Conservation (phyloP, 306 rosid species). For the Vigna trinervia region DNA sequence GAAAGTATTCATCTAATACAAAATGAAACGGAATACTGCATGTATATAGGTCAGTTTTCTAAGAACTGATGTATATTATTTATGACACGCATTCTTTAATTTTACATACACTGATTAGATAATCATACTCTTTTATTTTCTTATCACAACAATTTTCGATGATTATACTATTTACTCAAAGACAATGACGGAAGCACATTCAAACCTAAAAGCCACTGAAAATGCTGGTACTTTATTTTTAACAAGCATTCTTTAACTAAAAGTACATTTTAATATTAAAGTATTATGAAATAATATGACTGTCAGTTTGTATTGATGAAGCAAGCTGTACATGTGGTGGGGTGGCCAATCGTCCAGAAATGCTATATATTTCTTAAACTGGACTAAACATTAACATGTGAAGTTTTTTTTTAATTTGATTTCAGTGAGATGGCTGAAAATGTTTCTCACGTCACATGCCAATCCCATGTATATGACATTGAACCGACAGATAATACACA, state of each 20-base stretch:
- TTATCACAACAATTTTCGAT: too few species aligned
- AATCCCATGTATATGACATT: constrained; percentile 18
- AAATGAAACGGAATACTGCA: too few species aligned
- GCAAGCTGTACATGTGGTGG: neutral
- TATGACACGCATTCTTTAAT: too few species aligned
- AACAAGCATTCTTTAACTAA: neutral
- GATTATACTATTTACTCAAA: too few species aligned
- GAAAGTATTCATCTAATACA: too few species aligned
- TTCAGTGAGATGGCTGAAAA: neutral
- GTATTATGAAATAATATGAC: neutral
- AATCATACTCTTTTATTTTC: too few species aligned
- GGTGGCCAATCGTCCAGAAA: neutral
- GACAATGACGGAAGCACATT: neutral
- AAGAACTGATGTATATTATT: too few species aligned
- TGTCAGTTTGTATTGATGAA: neutral
- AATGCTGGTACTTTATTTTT: neutral
- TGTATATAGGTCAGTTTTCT: too few species aligned
- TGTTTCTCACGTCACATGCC: constrained; percentile 30
- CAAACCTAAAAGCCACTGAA: neutral
- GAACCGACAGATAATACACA: constrained; percentile 30
- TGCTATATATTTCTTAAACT: constrained; percentile 6
- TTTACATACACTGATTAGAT: too few species aligned
- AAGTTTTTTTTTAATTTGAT: neutral
- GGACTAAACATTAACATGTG: constrained; percentile 8
- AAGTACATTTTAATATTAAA: neutral